These are phyloP conservation scores for Nissolia schottii DNA, from an alignment of 306 rosid genomes.

Conservation along the genomic window DNA sequence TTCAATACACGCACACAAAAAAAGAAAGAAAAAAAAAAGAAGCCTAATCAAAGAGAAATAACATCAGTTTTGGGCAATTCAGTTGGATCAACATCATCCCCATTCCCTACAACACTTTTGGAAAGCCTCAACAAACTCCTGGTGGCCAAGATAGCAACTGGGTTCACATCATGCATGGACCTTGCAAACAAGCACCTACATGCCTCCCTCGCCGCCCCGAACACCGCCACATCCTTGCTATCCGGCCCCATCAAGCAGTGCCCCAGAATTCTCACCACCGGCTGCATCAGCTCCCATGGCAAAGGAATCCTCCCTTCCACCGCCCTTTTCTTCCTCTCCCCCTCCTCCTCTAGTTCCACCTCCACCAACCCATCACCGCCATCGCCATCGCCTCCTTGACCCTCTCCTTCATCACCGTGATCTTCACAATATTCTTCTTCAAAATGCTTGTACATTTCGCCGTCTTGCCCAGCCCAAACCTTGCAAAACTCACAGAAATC, in stretches of 20 bases:
- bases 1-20: no score
- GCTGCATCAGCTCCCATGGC: slow-evolving; percentile 72
- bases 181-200: slow-evolving; percentile 54
- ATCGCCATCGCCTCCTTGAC: not conserved
- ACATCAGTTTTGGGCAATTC: slow-evolving; percentile 9
- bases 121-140: slow-evolving; percentile 55
- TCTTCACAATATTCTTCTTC: not conserved
- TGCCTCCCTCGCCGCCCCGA: slow-evolving; percentile 39
- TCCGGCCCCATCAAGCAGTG: slow-evolving; percentile 55
- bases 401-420: not conserved
- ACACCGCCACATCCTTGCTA: slow-evolving; percentile 8
- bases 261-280: slow-evolving; percentile 50
- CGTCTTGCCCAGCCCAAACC: slow-evolving; percentile 58
- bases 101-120: not conserved
- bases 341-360: not conserved
- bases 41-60: slow-evolving; percentile 19
- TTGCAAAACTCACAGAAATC: slow-evolving; percentile 63
- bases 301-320: slow-evolving; percentile 53
- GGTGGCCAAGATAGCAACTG: slow-evolving; percentile 58
- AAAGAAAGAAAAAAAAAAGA: no score
- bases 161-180: slow-evolving; percentile 62
- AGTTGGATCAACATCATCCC: slow-evolving; percentile 25
- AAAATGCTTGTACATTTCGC: slow-evolving; percentile 9
- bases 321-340: not conserved
- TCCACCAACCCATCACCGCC: not conserved